A percentile compares a stretch with the other conserved stretches of the same genome.
Evolutionary conservation across 257 asterid species (phyloP).

Genomic region (Nicotiana obtusifolia): DNA sequence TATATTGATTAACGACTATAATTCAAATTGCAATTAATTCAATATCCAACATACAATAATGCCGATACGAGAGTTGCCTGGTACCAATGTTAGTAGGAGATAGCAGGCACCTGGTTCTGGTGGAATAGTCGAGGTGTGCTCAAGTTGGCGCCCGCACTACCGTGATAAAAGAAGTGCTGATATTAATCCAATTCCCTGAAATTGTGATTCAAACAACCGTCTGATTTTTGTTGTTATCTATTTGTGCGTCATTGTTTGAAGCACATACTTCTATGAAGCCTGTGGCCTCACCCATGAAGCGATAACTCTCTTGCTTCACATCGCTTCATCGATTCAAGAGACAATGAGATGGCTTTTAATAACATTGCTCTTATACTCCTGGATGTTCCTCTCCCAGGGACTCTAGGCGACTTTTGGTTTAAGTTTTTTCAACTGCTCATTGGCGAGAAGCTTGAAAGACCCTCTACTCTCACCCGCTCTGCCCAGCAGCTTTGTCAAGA

Average conservation of each 20-base stretch:
- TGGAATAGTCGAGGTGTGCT: too few species aligned
- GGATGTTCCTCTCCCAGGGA: background rate
- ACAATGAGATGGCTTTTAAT: background rate
- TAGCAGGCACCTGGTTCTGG: too few species aligned
- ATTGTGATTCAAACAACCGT: background rate
- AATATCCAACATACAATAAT: background rate
- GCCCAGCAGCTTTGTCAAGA: background rate
- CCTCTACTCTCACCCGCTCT: background rate
- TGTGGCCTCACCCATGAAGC: background rate
- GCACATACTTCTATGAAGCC: background rate
- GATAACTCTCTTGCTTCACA: background rate
- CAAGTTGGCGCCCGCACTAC: too few species aligned
- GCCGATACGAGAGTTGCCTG: too few species aligned
- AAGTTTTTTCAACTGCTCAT: background rate
- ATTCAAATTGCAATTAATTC: background rate
- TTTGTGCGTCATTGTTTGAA: background rate
- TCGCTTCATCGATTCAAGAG: background rate
- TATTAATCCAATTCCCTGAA: background rate
- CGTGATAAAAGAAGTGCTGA: too few species aligned
- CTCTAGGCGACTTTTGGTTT: conserved; percentile 1
- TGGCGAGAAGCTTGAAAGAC: background rate
- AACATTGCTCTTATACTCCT: background rate
- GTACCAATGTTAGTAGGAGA: too few species aligned
- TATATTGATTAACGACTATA: background rate
- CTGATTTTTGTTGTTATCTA: background rate